Base-by-base conservation (phyloP, 2,329 filamentous ascomycete genomes). In the Tolypocladium album region DNA sequence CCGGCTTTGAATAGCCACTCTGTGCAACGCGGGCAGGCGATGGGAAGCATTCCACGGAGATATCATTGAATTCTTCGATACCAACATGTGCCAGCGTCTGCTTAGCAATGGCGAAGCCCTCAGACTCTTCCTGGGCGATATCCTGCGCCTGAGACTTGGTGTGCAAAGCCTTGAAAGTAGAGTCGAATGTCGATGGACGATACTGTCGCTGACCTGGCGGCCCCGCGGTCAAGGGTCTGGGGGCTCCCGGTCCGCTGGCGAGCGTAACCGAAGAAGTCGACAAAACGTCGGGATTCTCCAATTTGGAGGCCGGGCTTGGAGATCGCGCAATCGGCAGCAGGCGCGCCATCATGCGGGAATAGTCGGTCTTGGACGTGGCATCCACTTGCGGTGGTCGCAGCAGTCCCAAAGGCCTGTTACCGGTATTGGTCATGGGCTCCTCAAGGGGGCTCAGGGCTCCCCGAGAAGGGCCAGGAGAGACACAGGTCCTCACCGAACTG, bases 151-250 rank as follows among this genome's bases (percentile, higher is more conserved):
- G 62, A 4, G 55, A n/a, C 38, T 68, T 66, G 31, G 68, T 67
- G 20, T 70, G 69, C 39, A 72, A 67, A 39, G 71, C 67, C 59
- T 71, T 75, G 60, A 74, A 67, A 1, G 71, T 70, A 11, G 70
- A 67, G 36, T 80, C 77, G 40, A 78, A 71, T 2, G 74, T 74
- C 31, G 74, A 72, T n/a, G 78, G 71, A 24, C 73, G 77, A 64
- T 77, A 77, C 60, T 80, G 78, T 50, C 81, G 77, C 61, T 79
- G 78, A 24, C 81, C 81, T 15, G 81, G 81, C 50, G 81, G 81
- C 1, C 81, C 81, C 36, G 81, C 81, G 24, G 78, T 82, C 63
- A 83, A 66, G 12, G 81, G 81, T 27, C 70, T 74, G n/a, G 80
- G 81, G 22, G 74, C 74, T 7, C 79, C 79, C 1, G 72, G 69